A percentile compares a stretch with the other conserved stretches of the same genome.
These are phyloP conservation scores for Calocera viscosa DNA, from an alignment of 768 basidiomycete species.

Conservation along the genomic window DNA sequence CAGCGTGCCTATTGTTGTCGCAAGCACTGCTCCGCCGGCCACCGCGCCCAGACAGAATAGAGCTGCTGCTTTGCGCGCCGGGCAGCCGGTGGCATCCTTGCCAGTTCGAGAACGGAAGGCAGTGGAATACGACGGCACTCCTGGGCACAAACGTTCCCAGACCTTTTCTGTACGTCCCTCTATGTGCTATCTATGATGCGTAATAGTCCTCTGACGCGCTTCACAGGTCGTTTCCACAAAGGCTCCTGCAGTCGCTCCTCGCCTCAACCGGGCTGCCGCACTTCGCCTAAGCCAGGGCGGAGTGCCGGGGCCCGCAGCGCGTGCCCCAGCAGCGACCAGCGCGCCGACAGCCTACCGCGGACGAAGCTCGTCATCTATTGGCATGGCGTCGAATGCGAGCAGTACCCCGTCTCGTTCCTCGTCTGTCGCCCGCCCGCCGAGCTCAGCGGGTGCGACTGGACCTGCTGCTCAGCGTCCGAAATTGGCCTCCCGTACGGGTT, in stretches of 20 bases:
- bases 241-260: not conserved
- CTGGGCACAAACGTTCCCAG: slow-evolving; percentile 64
- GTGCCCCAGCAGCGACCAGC: not conserved
- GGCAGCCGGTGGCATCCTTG: slow-evolving; percentile 30
- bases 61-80: slow-evolving; percentile 61
- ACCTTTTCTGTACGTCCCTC: slow-evolving; percentile 20
- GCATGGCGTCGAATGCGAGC: not conserved
- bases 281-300: slow-evolving; percentile 26
- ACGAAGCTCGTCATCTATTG: not conserved
- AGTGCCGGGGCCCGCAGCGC: not conserved
- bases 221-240: not conserved
- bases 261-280: slow-evolving; percentile 14
- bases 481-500: slow-evolving; percentile 21
- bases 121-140: slow-evolving; percentile 51
- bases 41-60: slow-evolving; percentile 67
- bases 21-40: slow-evolving; percentile 57
- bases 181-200: not conserved
- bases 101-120: slow-evolving; percentile 37
- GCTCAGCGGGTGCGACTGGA: not conserved
- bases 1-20: slow-evolving; percentile 40
- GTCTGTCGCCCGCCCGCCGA: not conserved
- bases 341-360: not conserved
- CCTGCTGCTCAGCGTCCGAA: slow-evolving; percentile 18
- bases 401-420: not conserved
- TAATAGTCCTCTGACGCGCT: not conserved